Evolutionary conservation across 2,329 filamentous ascomycete genomes (phyloP), one percentile per base, ranked within the genome.

Genomic region (Plenodomus biglobosus): DNA sequence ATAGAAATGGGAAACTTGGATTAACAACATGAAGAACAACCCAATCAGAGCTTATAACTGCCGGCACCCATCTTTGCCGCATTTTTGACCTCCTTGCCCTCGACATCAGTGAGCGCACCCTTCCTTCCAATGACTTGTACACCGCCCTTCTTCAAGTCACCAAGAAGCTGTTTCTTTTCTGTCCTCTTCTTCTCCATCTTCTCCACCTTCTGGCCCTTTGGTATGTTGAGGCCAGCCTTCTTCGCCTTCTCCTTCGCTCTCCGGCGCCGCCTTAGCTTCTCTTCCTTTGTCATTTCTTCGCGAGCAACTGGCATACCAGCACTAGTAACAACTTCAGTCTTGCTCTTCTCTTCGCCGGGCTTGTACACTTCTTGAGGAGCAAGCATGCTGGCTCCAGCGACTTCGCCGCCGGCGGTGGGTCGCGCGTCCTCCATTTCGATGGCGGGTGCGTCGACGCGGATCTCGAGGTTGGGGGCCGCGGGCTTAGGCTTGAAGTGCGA

Each of bases 401-500:
- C 83, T 36, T 87, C 89, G 64, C 86, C 85, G 37, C 88, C 88
- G 0, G 87, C 90, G 15, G 87, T 86, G 7, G 94, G 92, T 62
- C 95, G 87, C 1, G 91, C 92, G 67, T 99, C 94, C 76, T 99
- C 94, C 88, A 97, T 95, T 58, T 83, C 81, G 56, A 97, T 86
- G 3, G 89, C 90, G n/a, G 92, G 90, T 3, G 94, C 89, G 73
- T 97, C 92, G 20, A 90, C 82, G 27, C 96, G 87, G 46, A 96
- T 88, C 37, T 89, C 92, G 54, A 99, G 83, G 38, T 84, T 83
- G n/a, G 90, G 84, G 42, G 87, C 87, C 1, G 86, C 81, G 10
- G 89, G 86, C 76, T 92, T 95, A 44, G 94, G 94, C 73, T 90
- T 92, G 81, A 96, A 96, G 75, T 96, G 88, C 86, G 90, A 95